A percentile compares a stretch with the other conserved stretches of the same genome.
phyloP scores from a whole-genome alignment of 2,329 filamentous ascomycete genomes.

The Verticillium dahliae region DNA sequence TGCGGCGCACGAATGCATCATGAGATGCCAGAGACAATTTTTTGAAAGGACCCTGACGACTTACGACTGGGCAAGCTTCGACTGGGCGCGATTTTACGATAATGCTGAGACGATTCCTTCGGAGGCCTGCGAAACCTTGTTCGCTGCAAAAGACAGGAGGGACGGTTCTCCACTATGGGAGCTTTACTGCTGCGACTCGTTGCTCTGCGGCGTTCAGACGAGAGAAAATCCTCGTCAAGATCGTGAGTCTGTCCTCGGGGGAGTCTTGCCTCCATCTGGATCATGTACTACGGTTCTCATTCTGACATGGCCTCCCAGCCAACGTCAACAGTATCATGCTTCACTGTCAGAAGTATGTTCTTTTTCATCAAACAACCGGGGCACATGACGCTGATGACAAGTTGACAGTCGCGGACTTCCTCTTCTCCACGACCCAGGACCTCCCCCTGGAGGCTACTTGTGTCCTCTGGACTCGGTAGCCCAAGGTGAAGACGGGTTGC shows the following conservation, averaged over 20 bases:
- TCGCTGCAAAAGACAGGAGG: conserved; percentile 11
- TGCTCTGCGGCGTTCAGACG: conserved; percentile 39
- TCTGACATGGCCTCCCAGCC: conserved; percentile 27
- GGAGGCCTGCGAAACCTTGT: neutral
- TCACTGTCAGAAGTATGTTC: conserved; percentile 40
- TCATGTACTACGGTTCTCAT: neutral
- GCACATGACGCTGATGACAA: neutral
- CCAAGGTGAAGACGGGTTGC: neutral
- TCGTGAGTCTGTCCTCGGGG: conserved; percentile 28
- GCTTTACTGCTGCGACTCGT: conserved; percentile 46
- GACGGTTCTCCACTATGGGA: conserved; percentile 27
- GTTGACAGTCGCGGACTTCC: conserved; percentile 19
- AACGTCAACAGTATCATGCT: conserved; percentile 46
- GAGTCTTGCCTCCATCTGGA: conserved; percentile 4
- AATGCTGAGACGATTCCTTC: neutral
- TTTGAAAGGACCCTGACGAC: conserved; percentile 18
- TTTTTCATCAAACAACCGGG: neutral
- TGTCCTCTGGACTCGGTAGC: conserved; percentile 15
- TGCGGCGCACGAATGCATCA: conserved; percentile 26
- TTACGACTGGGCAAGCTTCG: conserved; percentile 21
- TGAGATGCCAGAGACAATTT: conserved; percentile 24
- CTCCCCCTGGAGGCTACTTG: conserved; percentile 20
- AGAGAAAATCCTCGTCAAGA: conserved; percentile 25
- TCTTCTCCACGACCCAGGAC: conserved; percentile 26
- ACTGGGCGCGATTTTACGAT: conserved; percentile 22